Percentiles rank a stretch among this genome's conserved stretches.
Conservation (phyloP, 495 filamentous ascomycete species). For the Copromyces sp. region DNA sequence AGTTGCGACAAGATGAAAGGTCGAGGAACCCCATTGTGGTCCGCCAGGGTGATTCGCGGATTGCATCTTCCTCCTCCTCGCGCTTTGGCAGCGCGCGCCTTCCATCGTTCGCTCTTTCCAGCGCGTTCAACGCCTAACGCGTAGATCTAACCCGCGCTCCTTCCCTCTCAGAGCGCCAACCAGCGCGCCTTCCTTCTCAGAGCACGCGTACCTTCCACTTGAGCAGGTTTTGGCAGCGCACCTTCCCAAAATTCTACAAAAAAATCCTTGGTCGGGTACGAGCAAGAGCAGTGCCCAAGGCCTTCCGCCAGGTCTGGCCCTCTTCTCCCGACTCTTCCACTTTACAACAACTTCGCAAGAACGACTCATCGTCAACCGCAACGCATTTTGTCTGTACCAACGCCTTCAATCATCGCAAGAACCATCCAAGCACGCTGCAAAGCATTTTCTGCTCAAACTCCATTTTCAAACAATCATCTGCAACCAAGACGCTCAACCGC, state of each 20-base stretch:
- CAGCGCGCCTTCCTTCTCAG: background rate
- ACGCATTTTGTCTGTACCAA: background rate
- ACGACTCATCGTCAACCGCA: background rate
- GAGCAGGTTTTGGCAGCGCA: background rate
- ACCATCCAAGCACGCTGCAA: background rate
- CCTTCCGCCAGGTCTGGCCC: background rate
- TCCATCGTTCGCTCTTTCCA: background rate
- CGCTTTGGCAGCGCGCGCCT: background rate
- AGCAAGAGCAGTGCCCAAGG: background rate
- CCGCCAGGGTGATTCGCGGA: background rate
- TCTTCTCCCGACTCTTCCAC: background rate
- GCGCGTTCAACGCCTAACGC: background rate
- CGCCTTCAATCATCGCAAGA: background rate
- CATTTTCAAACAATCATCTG: background rate
- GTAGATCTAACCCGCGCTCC: background rate
- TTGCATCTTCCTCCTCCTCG: background rate
- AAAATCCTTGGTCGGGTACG: background rate
- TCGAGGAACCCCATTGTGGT: background rate
- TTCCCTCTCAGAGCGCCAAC: background rate
- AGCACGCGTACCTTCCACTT: background rate
- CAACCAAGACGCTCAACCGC: background rate
- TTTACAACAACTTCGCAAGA: background rate
- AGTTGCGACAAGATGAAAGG: background rate
- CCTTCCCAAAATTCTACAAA: background rate
- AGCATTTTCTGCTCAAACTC: background rate